Base-by-base conservation (phyloP, 208 protist genomes). In the Jaenimonas drosophilae region DNA sequence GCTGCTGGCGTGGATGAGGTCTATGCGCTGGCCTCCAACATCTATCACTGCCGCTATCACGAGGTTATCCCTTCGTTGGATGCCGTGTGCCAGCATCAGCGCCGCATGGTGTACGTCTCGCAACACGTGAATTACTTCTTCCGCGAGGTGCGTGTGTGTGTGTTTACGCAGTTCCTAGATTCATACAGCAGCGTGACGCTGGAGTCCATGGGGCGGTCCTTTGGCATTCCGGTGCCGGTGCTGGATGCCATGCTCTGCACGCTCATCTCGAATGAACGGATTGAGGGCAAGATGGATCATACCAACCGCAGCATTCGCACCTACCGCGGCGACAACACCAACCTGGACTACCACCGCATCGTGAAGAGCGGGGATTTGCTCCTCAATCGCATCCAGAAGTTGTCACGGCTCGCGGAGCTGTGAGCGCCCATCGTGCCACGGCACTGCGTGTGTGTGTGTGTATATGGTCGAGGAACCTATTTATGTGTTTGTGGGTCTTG, bases 141-240 rank as follows among this genome's bases (percentile, higher is more conserved):
- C 41, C 83, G 97, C 36, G 97, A 99, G 65, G 81, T 98, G 58
- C 87, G 97, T 29, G 85, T 99, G 28, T 53, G 94, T 6, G 91
- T 96, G 26, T 99, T 99, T 58, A 91, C 70, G 32, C 98, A 99
- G 83, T 98, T 98, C 59, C 84, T 99, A n/a, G 92, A 99, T 57
- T 96, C 93, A 4, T 99, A 99, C 76, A 90, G 91, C 58, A 96
- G 88, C 57, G 96, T 99, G 6, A 94, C 87, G 24, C 60, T 99
- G 17, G 58, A 83, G 23, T 95, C 87, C 26, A 99, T 99, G 96
- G 88, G 97, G 12, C 49, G 59, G 9, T 66, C 90, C 23, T 99
- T 99, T 72, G 91, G 94, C 39, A 92, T 99, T 54, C 76, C 72
- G 2, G 62, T 85, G 4, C 43, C 69, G 20, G 73, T 91, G 28